phyloP scores from a whole-genome alignment of 352 stramenopile genomes.

The Pythium oligandrum region DNA sequence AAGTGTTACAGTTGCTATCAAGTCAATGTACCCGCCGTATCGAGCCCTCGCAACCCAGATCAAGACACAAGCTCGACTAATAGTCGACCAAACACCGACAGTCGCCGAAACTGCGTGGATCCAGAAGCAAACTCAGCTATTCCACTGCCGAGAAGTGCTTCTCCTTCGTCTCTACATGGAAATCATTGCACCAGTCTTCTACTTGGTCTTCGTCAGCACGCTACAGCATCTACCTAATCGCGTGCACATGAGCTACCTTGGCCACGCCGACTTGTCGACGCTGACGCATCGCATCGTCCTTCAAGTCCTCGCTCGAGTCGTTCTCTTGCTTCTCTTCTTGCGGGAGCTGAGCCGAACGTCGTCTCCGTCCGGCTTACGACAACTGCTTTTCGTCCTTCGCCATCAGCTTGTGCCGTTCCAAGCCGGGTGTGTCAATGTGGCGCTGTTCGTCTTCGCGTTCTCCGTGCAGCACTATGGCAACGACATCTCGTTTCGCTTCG shows the following conservation, averaged over 20 bases:
- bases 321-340: too few species aligned
- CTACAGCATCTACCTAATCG: neutral
- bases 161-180: conserved; percentile 12
- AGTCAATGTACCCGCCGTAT: neutral
- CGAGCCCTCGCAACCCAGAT: too few species aligned
- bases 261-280: too few species aligned
- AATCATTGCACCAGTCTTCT: neutral
- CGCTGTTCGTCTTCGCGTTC: neutral
- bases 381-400: too few species aligned
- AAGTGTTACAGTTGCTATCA: neutral
- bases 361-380: too few species aligned
- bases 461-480: neutral
- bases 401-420: too few species aligned
- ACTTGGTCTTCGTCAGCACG: neutral
- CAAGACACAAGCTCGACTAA: too few species aligned
- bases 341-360: too few species aligned
- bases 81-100: too few species aligned
- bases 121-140: neutral
- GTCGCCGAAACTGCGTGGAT: neutral
- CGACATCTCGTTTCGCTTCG: neutral
- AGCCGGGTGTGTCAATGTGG: neutral
- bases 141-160: conserved; percentile 3
- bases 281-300: too few species aligned
- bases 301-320: too few species aligned
- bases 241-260: neutral